Conservation (phyloP, 306 rosid species). For the Prunus salicina region DNA sequence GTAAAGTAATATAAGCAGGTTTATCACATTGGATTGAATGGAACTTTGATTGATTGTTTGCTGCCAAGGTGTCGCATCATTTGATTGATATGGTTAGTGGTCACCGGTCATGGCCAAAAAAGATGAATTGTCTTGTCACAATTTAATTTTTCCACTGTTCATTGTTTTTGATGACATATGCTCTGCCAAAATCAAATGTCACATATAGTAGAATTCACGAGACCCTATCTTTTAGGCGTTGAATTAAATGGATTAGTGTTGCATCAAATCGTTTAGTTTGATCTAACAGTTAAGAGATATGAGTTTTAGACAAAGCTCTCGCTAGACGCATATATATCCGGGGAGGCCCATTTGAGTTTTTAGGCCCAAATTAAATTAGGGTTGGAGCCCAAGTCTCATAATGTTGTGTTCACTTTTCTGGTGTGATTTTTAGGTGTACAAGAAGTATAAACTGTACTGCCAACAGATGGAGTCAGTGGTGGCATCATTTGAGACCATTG, state of each 20-base stretch:
- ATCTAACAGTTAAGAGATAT: no score
- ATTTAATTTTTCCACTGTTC: background rate
- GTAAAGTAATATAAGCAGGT: background rate
- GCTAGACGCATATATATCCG: no score
- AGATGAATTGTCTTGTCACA: constrained; percentile 32
- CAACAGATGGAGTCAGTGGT: constrained; percentile 29
- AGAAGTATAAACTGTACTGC: constrained; percentile 22
- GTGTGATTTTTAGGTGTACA: constrained; percentile 19
- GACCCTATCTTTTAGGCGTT: no score
- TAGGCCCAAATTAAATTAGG: background rate
- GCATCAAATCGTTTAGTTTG: no score
- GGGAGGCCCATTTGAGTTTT: background rate
- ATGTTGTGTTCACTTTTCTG: background rate
- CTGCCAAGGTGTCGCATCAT: constrained; percentile 24
- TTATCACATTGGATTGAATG: background rate
- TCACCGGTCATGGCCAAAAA: background rate
- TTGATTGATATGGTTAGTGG: constrained; percentile 16
- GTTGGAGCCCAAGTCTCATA: background rate
- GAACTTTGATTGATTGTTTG: constrained; percentile 14
- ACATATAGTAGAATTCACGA: no score
- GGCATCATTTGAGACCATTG: constrained; percentile 25
- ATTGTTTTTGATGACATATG: background rate
- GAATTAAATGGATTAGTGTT: no score
- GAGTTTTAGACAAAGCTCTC: no score
- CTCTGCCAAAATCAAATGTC: background rate